Base-by-base conservation (phyloP, 2,329 filamentous ascomycete species). In the Conoideocrella luteorostrata region DNA sequence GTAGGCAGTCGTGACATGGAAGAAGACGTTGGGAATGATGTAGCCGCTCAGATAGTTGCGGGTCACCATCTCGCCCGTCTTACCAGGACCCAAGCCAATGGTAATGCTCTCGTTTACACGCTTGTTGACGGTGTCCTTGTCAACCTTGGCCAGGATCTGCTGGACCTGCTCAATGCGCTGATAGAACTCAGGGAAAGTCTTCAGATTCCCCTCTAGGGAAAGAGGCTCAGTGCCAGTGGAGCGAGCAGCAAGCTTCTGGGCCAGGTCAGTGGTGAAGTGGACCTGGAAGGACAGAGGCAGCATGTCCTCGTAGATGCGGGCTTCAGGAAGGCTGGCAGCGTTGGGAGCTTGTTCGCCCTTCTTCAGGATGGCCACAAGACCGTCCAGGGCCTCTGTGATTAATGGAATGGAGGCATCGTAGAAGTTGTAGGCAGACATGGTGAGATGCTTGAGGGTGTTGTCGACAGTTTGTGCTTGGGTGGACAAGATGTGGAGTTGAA, bases 1-100 rank as follows among this genome's bases (percentile, higher is more conserved):
- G 63, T 86, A 86, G 9, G 76, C 68, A 11, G 70, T 80, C 3
- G 61, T 69, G 12, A 77, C 50, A 56, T 86, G 82, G 62, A 86
- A 86, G 64, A 70, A 82, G 52, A 83, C 61, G 54, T 84, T 82
- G 18, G 81, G 79, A 34, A 80, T 44, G 4, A 62, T 68, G 57
- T 71, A 78, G 3, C 62, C 61, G 32, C 61, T 55, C 18, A 76
- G 54, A 55, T 77, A 84, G 2, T 65, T 59, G 36, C 50, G 23
- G 38, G 51, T 56, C 28, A 50, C 45, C 39, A 64, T 42, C 32
- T 54, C 29, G 24, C 46, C 54, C n/a, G 41, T 48, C 47, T 56
- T 60, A 28, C 50, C 48, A 15, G 56, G 51, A 2, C 64, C 65
- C 5, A 67, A n/a, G 3, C 50, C 55, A 4, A 66, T 40, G 17